Evolutionary conservation across 768 basidiomycete species (phyloP).

Genomic region (Rhizopogon salebrosus): DNA sequence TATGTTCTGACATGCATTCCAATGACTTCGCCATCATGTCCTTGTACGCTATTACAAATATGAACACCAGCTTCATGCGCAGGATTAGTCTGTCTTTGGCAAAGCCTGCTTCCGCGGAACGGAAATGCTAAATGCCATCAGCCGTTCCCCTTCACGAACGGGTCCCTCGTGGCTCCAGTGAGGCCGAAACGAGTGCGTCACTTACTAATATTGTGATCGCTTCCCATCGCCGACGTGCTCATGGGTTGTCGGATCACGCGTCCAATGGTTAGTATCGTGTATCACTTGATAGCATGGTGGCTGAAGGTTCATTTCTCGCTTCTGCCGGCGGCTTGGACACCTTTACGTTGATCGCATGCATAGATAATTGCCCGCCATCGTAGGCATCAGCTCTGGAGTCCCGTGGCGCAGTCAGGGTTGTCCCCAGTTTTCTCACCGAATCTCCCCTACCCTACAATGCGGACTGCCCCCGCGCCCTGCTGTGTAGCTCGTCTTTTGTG

Average conservation of each 20-base stretch:
- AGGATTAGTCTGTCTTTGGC: constrained; percentile 14
- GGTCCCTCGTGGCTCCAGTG: constrained; percentile 23
- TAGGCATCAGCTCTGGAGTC: constrained; percentile 29
- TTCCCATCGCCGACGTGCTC: constrained; percentile 17
- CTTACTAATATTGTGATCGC: constrained; percentile 30
- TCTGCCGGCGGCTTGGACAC: constrained; percentile 13
- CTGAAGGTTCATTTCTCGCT: constrained; percentile 17
- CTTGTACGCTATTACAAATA: constrained; percentile 24
- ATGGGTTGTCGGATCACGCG: constrained; percentile 18
- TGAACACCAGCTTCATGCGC: constrained; percentile 15
- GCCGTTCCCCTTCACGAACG: constrained; percentile 18
- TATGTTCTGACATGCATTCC: neutral
- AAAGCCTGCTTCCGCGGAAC: constrained; percentile 8
- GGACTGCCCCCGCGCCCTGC: constrained; percentile 25
- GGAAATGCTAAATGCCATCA: constrained; percentile 13
- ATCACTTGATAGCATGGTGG: constrained; percentile 8
- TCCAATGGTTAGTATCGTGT: constrained; percentile 24
- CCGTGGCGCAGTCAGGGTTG: constrained; percentile 20
- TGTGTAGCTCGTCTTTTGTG: constrained; percentile 20
- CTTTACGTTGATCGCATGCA: constrained; percentile 4
- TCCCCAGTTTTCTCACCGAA: constrained; percentile 8
- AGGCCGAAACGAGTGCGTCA: constrained; percentile 26
- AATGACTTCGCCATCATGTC: constrained; percentile 14
- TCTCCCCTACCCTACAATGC: constrained; percentile 25
- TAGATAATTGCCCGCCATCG: constrained; percentile 26